Evolutionary conservation across 1,284 basidiomycete species (phyloP), one percentile per base, ranked within the genome.

Genomic region (Rhodotorula sp.): DNA sequence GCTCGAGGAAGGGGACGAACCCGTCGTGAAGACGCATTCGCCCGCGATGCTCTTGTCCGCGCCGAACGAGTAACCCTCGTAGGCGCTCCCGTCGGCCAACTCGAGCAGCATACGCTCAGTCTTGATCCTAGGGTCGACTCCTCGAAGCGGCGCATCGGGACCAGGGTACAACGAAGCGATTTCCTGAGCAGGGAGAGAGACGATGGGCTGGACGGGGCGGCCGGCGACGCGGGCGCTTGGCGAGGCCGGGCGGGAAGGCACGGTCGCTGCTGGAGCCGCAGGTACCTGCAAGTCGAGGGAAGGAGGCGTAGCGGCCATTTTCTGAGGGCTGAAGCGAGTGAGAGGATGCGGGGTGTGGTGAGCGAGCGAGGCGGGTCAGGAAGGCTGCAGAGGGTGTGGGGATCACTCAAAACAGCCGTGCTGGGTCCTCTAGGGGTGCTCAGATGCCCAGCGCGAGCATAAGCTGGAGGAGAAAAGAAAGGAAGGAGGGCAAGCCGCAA

Each of bases 1-100:
- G 22, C 54, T 62, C 32, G 47, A 67, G 81, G 30, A 3, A 20
- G 34, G 44, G 20, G 17, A 52, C 68, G 29, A 79, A 96, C 95
- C 95, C 64, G 96, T 99, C 84, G 98, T 95, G 84, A 99, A 99
- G 79, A 99, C 96, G 81, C 95, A 98, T 86, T 99, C 96, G 77
- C 96, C 96, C 29, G 94, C 86, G 61, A 97, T 85, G 81, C 91
- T 94, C 84, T 93, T 95, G 65, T 86, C 87, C 5, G 93, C 93
- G 78, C 96, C 96, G 79, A 99, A 99, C 79, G 90, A 92, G 79
- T 92, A 89, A 59, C 96, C 96, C 66, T 89, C 85, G 78, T 89
- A 92, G 2, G 91, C 89, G 70, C 91, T 88, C 20, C 95, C 95
- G 82, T 99, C 95, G 62, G 87, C 87, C 67, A 99, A 86, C 82